Evolutionary conservation across 495 filamentous ascomycete species (phyloP).

Genomic region (Cercophora sp.): DNA sequence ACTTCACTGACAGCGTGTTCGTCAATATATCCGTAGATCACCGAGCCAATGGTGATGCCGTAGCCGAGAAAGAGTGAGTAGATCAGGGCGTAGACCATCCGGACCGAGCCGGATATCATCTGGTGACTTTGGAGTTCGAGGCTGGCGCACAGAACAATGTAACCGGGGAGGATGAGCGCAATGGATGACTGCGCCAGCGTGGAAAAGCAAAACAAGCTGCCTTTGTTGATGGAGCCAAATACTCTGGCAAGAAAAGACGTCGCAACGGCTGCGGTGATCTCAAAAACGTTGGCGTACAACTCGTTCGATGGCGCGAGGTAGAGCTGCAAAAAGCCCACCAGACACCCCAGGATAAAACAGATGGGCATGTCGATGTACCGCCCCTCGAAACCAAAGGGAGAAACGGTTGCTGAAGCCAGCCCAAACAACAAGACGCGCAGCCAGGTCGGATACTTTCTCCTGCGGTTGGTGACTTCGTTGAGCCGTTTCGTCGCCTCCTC

Average conservation of each 20-base stretch:
- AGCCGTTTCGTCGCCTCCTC: slow-evolving; percentile 75
- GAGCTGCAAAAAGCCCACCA: slow-evolving; percentile 79
- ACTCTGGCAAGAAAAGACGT: slow-evolving; percentile 87
- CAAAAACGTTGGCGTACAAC: slow-evolving; percentile 84
- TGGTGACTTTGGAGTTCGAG: slow-evolving; percentile 84
- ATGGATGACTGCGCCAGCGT: slow-evolving; percentile 87
- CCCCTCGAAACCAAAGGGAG: slow-evolving; percentile 87
- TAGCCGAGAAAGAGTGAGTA: slow-evolving; percentile 96
- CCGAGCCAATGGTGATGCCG: slow-evolving; percentile 91
- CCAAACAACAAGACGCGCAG: slow-evolving; percentile 80
- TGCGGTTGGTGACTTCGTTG: slow-evolving; percentile 58
- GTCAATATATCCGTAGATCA: slow-evolving; percentile 82
- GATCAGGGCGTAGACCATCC: slow-evolving; percentile 94
- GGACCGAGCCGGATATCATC: slow-evolving; percentile 85
- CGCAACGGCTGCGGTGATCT: slow-evolving; percentile 79
- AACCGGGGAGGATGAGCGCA: slow-evolving; percentile 86
- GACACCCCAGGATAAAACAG: slow-evolving; percentile 76
- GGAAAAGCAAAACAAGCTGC: slow-evolving; percentile 82
- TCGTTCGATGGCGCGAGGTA: slow-evolving; percentile 75
- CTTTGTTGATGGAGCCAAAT: slow-evolving; percentile 75
- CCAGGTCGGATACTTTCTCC: slow-evolving; percentile 64
- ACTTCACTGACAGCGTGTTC: slow-evolving; percentile 67
- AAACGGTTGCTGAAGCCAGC: slow-evolving; percentile 70
- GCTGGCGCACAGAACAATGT: slow-evolving; percentile 62
- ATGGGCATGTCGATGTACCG: slow-evolving; percentile 85